Evolutionary conservation across 176 grass and related monocot genomes (phyloP).

Genomic region (Avena eriantha): DNA sequence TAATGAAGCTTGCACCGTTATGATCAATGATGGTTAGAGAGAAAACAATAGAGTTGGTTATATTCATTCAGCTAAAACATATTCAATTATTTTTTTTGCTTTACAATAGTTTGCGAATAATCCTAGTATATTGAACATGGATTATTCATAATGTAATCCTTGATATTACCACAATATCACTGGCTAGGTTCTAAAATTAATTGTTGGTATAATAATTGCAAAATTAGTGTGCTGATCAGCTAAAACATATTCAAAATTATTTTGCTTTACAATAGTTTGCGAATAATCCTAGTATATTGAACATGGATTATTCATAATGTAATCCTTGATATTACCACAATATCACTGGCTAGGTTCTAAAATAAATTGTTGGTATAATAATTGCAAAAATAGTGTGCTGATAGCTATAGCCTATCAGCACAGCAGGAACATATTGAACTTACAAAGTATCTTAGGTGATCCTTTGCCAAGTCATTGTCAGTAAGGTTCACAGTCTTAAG

Average conservation of each 20-base stretch:
- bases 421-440: constrained; percentile 40
- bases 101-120: not conserved
- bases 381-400: constrained; percentile 10
- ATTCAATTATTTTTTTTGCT: not conserved
- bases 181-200: too few relatives aligned
- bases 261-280: not conserved
- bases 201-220: too few relatives aligned
- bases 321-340: not conserved
- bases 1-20: not conserved
- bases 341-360: not conserved
- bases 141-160: not conserved
- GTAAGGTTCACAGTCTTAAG: constrained; percentile 88
- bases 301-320: not conserved
- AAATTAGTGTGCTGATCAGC: constrained; percentile 23
- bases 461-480: constrained; percentile 84
- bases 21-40: not conserved
- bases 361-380: too few relatives aligned
- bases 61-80: not conserved
- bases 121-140: not conserved
- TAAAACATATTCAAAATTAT: not conserved
- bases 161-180: not conserved
- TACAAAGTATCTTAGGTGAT: constrained; percentile 98
- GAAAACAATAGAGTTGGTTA: not conserved
- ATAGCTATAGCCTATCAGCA: constrained; percentile 8
- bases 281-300: not conserved